Evolutionary conservation across 2,329 filamentous ascomycete species (phyloP).

Genomic region (Alternaria gaisen): DNA sequence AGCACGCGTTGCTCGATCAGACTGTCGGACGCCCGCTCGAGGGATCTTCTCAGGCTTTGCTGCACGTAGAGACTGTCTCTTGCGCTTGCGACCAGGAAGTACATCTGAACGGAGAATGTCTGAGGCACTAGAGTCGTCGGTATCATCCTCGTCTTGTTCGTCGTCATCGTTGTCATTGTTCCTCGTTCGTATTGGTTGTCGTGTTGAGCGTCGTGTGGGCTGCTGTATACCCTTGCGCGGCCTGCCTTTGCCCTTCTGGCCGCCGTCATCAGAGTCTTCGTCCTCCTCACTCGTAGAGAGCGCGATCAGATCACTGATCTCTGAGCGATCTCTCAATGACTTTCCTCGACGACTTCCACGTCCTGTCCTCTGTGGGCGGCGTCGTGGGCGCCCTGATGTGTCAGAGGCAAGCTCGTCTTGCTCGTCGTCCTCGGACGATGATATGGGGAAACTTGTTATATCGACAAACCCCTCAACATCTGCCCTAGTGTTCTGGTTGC

Average conservation of each 20-base stretch:
- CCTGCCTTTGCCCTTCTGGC: conserved; percentile 24
- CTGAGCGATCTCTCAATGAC: conserved; percentile 27
- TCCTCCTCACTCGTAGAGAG: conserved; percentile 37
- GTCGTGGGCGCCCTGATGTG: conserved; percentile 24
- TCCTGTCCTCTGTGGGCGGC: conserved; percentile 19
- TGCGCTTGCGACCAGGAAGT: conserved; percentile 50
- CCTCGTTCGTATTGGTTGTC: conserved; percentile 25
- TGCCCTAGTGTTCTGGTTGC: conserved; percentile 23
- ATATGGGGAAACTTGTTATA: conserved; percentile 39
- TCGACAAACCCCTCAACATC: conserved; percentile 39
- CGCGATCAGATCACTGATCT: conserved; percentile 20
- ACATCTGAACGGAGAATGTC: conserved; percentile 56
- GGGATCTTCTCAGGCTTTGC: conserved; percentile 28
- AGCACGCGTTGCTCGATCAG: conserved; percentile 57
- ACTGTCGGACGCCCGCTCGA: conserved; percentile 52
- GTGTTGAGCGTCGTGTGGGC: conserved; percentile 42
- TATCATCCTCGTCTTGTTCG: conserved; percentile 36
- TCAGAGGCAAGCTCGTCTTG: conserved; percentile 23
- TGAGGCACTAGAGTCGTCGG: conserved; percentile 39
- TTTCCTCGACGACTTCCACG: conserved; percentile 15
- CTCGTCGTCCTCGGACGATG: conserved; percentile 43
- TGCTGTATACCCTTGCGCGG: conserved; percentile 28
- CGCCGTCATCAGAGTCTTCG: conserved; percentile 26
- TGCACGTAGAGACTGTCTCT: conserved; percentile 30
- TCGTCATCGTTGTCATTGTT: conserved; percentile 34